phyloP scores from a whole-genome alignment of 257 asterid species.

The Galeopsis tetrahit region DNA sequence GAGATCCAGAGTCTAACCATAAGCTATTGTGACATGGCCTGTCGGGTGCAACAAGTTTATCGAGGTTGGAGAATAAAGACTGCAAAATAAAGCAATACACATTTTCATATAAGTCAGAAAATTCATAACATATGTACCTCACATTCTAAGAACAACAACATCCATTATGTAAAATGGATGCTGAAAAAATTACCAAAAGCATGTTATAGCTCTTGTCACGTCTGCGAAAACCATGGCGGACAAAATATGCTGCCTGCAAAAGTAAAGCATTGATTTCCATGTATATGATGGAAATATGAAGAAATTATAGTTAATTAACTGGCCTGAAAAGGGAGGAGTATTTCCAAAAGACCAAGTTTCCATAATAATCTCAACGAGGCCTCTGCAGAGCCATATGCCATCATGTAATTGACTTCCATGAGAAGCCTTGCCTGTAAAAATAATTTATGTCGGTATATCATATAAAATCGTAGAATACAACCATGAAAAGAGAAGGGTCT shows the following conservation, averaged over 20 bases:
- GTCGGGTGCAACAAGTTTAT: slow-evolving; percentile 80
- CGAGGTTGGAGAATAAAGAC: slow-evolving; percentile 81
- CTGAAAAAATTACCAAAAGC: slow-evolving; percentile 71
- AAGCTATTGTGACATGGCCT: slow-evolving; percentile 89
- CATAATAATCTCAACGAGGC: slow-evolving; percentile 81
- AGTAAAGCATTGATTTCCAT: slow-evolving; percentile 28
- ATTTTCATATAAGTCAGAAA: not conserved
- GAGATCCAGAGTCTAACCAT: slow-evolving; percentile 57
- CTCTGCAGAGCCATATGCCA: slow-evolving; percentile 92
- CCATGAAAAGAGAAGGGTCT: slow-evolving; percentile 23
- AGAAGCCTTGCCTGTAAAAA: slow-evolving; percentile 75
- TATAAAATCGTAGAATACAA: slow-evolving; percentile 18
- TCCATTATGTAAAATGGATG: slow-evolving; percentile 12
- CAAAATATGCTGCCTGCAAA: slow-evolving; percentile 88
- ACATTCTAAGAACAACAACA: slow-evolving; percentile 19
- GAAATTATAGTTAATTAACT: not conserved
- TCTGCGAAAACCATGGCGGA: slow-evolving; percentile 61
- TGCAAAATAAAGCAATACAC: slow-evolving; percentile 45
- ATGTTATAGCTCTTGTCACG: slow-evolving; percentile 80
- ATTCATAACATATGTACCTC: slow-evolving; percentile 16
- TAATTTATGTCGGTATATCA: slow-evolving; percentile 12
- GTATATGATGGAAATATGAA: slow-evolving; percentile 25
- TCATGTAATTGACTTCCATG: slow-evolving; percentile 93
- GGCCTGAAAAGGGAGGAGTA: slow-evolving; percentile 81
- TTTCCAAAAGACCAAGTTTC: slow-evolving; percentile 81